These are phyloP conservation scores for Polyplosphaeria fusca DNA, from an alignment of 495 filamentous ascomycete genomes.

Conservation along the genomic window DNA sequence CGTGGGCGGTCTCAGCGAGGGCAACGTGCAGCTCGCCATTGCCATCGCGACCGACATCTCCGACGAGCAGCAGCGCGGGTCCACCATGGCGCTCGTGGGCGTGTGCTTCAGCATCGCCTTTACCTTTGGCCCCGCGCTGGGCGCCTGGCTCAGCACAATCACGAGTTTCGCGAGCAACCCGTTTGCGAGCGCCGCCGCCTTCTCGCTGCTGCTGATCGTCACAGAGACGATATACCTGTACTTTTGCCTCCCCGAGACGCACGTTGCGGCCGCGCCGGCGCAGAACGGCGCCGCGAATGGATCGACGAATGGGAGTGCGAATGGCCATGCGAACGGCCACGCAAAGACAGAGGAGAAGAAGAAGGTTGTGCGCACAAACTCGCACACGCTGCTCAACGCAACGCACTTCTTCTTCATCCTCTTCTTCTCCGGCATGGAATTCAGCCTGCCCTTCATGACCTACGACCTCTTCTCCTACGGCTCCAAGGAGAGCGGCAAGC, in stretches of 20 bases:
- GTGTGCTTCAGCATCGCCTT: conserved; percentile 97
- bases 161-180: conserved; percentile 80
- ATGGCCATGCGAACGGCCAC: conserved; percentile 7
- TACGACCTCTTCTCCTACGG: conserved; percentile 83
- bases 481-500: conserved; percentile 75
- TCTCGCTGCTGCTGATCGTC: conserved; percentile 77
- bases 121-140: conserved; percentile 89
- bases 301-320: conserved; percentile 1
- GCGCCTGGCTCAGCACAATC: conserved; percentile 74
- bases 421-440: conserved; percentile 97
- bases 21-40: conserved; percentile 93
- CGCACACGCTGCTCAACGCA: conserved; percentile 74
- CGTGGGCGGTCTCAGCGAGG: conserved; percentile 90
- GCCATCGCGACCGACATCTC: conserved; percentile 97
- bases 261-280: conserved; percentile 46
- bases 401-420: conserved; percentile 90
- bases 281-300: conserved; percentile 26
- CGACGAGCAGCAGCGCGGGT: conserved; percentile 72
- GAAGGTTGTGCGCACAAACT: conserved; percentile 61
- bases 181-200: conserved; percentile 83
- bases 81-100: conserved; percentile 93
- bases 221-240: conserved; percentile 89
- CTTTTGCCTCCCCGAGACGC: conserved; percentile 80
- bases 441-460: conserved; percentile 93
- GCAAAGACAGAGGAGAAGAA: conserved; percentile 40